phyloP scores from a whole-genome alignment of 345 rosid genomes.

The Conringia planisiliqua region DNA sequence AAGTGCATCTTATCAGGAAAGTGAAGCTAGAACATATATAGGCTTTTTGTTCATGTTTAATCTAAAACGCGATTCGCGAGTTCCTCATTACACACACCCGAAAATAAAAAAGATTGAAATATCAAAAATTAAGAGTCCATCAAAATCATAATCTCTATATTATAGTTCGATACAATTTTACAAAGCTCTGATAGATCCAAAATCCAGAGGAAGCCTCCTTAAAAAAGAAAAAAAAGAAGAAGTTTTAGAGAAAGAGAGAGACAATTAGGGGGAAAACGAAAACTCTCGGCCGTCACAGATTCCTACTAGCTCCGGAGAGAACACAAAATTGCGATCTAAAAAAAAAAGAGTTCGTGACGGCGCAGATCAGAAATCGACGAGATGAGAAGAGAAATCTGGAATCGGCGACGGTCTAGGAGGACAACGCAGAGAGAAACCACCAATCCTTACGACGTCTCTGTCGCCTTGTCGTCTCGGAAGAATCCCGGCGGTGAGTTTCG shows the following conservation, averaged over 20 bases:
- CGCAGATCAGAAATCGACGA: conserved; percentile 22
- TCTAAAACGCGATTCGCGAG: not conserved
- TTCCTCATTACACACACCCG: not conserved
- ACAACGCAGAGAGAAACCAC: conserved; percentile 6
- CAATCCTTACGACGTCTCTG: not conserved
- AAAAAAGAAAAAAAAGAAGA: not conserved
- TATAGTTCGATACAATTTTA: not conserved
- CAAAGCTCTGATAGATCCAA: not conserved
- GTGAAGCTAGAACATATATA: not conserved
- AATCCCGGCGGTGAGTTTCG: conserved; percentile 40
- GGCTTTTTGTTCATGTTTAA: not conserved
- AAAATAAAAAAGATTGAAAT: not conserved
- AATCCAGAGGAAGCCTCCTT: not conserved
- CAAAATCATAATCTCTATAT: not conserved
- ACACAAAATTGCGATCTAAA: conserved; percentile 4
- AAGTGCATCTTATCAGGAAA: not conserved
- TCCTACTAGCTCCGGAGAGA: not conserved
- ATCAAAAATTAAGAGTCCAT: not conserved
- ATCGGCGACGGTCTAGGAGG: conserved; percentile 15
- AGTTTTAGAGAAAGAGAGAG: not conserved
- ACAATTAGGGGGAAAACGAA: not conserved
- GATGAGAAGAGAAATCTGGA: conserved; percentile 29
- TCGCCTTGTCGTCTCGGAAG: conserved; percentile 28
- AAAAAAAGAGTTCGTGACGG: not conserved
- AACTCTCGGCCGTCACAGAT: not conserved